phyloP scores from a whole-genome alignment of 495 filamentous ascomycete genomes.

The Xylaria palmicola region DNA sequence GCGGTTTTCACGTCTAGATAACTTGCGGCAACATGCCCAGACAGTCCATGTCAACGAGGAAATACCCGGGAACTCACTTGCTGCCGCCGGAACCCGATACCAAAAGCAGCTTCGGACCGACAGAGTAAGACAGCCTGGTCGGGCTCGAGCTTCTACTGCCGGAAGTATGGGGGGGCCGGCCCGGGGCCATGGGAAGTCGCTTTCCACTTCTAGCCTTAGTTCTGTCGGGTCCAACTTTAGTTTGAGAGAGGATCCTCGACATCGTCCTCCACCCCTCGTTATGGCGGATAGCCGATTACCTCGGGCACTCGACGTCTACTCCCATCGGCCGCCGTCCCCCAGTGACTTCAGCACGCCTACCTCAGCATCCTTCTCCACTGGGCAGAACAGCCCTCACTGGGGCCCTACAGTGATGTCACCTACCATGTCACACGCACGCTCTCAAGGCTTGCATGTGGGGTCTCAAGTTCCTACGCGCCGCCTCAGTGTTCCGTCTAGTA shows the following conservation, averaged over 20 bases:
- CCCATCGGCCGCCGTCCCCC: conserved; percentile 57
- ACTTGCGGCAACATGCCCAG: conserved; percentile 93
- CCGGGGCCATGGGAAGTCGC: conserved; percentile 76
- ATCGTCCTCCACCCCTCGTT: conserved; percentile 76
- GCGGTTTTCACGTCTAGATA: conserved; percentile 95
- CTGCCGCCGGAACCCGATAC: conserved; percentile 89
- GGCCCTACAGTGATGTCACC: conserved; percentile 65
- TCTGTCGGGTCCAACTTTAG: conserved; percentile 73
- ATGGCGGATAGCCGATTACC: conserved; percentile 73
- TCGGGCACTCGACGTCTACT: conserved; percentile 46
- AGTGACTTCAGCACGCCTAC: conserved; percentile 75
- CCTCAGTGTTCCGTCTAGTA: conserved; percentile 77
- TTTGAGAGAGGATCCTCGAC: conserved; percentile 57
- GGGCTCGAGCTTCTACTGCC: conserved; percentile 73
- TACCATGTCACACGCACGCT: conserved; percentile 61
- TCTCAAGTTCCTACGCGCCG: conserved; percentile 67
- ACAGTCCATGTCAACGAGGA: conserved; percentile 98
- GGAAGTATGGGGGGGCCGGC: conserved; percentile 60
- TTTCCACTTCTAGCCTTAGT: conserved; percentile 82
- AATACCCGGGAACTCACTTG: conserved; percentile 88
- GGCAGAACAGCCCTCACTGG: conserved; percentile 71
- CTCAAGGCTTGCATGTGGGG: conserved; percentile 63
- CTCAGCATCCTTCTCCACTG: conserved; percentile 71
- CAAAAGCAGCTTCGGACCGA: conserved; percentile 89
- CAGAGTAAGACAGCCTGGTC: conserved; percentile 65